Conservation (phyloP, 2,329 filamentous ascomycete genomes). For the Fusarium virguliforme region DNA sequence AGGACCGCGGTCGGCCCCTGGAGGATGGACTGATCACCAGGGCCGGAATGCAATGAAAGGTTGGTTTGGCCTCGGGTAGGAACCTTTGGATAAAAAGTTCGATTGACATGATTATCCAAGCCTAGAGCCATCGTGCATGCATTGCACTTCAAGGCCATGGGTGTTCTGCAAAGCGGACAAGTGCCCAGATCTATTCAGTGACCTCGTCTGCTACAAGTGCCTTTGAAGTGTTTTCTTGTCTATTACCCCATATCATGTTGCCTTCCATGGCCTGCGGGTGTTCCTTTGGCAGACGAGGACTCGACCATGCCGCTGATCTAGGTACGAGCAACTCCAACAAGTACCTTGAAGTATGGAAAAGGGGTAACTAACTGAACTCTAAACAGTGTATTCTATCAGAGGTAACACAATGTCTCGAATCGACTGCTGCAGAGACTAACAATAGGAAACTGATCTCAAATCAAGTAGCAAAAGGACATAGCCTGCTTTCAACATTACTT, state of each 20-base stretch:
- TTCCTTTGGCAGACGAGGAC: no score
- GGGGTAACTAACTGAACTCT: no score
- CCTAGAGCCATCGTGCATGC: not conserved
- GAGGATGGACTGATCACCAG: not conserved
- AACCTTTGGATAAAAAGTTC: not conserved
- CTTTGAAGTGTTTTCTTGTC: no score
- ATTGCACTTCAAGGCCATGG: not conserved
- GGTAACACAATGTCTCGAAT: not conserved
- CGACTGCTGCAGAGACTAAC: no score
- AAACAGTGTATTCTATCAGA: no score
- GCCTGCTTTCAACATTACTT: not conserved
- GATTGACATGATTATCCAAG: not conserved
- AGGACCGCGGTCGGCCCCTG: constrained; percentile 3
- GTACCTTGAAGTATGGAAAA: no score
- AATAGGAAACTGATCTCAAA: not conserved
- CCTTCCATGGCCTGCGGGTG: no score
- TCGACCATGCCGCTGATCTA: no score
- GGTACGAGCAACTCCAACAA: no score
- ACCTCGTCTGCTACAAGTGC: no score
- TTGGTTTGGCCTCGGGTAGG: not conserved
- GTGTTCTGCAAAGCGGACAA: not conserved
- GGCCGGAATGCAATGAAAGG: not conserved
- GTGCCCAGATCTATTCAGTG: not conserved
- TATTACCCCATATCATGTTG: no score
- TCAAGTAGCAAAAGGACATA: not conserved